A percentile compares a stretch with the other conserved stretches of the same genome.
Conservation (phyloP, 108 stramenopile genomes). For the Hondaea fermentalgiana region DNA sequence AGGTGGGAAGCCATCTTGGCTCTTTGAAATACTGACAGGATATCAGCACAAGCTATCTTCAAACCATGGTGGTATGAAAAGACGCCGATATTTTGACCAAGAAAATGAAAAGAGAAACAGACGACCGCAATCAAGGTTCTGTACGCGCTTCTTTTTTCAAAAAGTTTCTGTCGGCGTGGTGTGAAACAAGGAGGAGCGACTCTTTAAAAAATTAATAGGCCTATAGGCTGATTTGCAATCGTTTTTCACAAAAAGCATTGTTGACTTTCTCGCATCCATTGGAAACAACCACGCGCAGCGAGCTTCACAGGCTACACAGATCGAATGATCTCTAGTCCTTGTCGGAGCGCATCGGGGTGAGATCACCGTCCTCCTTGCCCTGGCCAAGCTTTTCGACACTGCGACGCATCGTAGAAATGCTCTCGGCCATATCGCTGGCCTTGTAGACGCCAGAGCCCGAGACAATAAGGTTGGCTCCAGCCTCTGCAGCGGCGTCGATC, state of each 20-base stretch:
- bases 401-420: constrained; percentile 46
- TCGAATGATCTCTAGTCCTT: background rate
- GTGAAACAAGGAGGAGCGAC: too few species aligned
- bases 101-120: background rate
- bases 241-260: too few species aligned
- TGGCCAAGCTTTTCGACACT: constrained; percentile 50
- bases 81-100: background rate
- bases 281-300: background rate
- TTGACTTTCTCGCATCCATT: background rate
- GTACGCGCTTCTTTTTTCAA: too few species aligned
- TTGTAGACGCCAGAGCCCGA: constrained; percentile 66
- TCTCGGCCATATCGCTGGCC: constrained; percentile 46
- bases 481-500: constrained; percentile 66
- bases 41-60: background rate
- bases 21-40: background rate
- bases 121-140: too few species aligned
- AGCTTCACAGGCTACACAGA: background rate
- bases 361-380: constrained; percentile 41
- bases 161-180: too few species aligned
- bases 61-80: background rate
- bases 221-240: too few species aligned
- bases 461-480: constrained; percentile 82
- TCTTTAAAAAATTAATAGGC: too few species aligned
- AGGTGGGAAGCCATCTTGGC: background rate
- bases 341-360: constrained; percentile 37